phyloP scores from a whole-genome alignment of 2,329 filamentous ascomycete species.

The Xylaria sp. region DNA sequence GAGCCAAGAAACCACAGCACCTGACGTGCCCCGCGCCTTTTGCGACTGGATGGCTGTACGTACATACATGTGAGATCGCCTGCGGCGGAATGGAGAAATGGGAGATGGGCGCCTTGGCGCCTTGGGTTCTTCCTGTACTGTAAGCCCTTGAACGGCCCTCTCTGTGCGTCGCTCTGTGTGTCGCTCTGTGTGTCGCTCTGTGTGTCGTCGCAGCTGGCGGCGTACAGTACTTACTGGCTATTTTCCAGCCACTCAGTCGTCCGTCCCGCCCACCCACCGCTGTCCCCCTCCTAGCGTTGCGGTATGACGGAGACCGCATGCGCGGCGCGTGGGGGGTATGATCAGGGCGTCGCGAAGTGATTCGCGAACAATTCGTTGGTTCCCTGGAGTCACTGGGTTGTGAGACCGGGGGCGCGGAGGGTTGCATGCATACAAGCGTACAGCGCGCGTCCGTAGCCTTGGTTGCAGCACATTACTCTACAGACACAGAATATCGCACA shows the following conservation, averaged over 20 bases:
- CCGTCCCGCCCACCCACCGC: conserved; percentile 17
- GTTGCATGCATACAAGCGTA: conserved; percentile 24
- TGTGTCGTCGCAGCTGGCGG: background rate
- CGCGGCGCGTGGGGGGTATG: conserved; percentile 19
- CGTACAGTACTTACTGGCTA: background rate
- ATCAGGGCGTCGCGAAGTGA: conserved; percentile 23
- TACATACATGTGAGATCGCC: conserved; percentile 24
- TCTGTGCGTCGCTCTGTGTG: too few relatives aligned
- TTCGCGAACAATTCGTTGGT: conserved; percentile 24
- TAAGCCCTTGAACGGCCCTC: background rate
- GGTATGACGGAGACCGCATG: conserved; percentile 24
- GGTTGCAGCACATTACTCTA: conserved; percentile 21
- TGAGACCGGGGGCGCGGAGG: background rate
- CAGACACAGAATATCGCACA: conserved; percentile 6
- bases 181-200: too few relatives aligned
- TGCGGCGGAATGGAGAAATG: conserved; percentile 18
- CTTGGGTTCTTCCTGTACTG: background rate
- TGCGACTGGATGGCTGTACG: conserved; percentile 3
- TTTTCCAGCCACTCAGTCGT: conserved; percentile 11
- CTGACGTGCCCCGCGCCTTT: conserved; percentile 15
- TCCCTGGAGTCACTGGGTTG: conserved; percentile 9
- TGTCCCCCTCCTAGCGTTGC: conserved; percentile 1
- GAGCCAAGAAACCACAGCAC: conserved; percentile 8
- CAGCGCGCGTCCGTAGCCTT: conserved; percentile 13
- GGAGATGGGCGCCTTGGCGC: background rate